Base-by-base conservation (phyloP, 1,139 yeast species). In the Pichia kudriavzevii region DNA sequence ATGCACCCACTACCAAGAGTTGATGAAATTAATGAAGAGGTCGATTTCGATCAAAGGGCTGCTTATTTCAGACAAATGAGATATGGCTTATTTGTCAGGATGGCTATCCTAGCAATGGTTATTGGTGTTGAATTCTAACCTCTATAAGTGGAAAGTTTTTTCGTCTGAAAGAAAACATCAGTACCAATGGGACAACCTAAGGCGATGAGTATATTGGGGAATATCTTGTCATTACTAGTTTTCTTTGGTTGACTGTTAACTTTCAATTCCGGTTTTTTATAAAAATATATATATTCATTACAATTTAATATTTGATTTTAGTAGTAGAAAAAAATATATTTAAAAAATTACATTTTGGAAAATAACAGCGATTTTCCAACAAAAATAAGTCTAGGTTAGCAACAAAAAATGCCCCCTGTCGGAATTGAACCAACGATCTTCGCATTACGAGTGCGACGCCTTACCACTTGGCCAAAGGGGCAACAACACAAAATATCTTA, bases 61-160 rank as follows among this genome's bases (percentile, higher is more conserved):
- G 97, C 97, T 43, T 91, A 91, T 69, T 91, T 91, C 71, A 83
- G 98, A 75, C 97, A 88, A 70, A 91, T 91, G 97, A 81, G 93
- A 64, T 91, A 91, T 58, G 99, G 99, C 43, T 72, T 93, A 62
- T 93, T 79, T 59, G 95, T 93, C 37, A 85, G 99, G 73, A 93
- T 93, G 99, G 98, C 98, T 14, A 68, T 93, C 48, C 72, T 93
- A 60, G 96, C 97, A 42, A 82, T 91, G 94, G 98, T 93, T 46
- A 77, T 93, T 64, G 98, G 98, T 53, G 83, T 55, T 43, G 60
- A 56, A 38, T 51, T 53, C 32, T 55, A 41, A 40, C 11, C 7
- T 13, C 8, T 14, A 14, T 17, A 26, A 11, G 16, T 27, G 19
- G 18, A 18, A 10, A 8, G 11, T 10, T 25, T 15, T 22, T 10